phyloP scores from a whole-genome alignment of 2,329 filamentous ascomycete genomes.

The Colletotrichum costaricense region DNA sequence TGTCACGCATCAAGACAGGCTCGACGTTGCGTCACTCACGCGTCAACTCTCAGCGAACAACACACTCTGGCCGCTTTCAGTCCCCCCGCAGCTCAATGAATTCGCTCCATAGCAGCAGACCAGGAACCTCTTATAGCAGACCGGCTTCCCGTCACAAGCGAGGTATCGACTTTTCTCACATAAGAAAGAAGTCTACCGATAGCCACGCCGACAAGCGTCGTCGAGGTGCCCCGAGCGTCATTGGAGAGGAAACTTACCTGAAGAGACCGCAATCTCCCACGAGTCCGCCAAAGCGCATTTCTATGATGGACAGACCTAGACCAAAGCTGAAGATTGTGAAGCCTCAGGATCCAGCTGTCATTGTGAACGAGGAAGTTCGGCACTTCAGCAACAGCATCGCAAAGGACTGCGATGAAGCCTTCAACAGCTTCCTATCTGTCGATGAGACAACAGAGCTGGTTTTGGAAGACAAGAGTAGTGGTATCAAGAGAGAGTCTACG shows the following conservation, averaged over 20 bases:
- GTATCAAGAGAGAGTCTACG: conserved; percentile 48
- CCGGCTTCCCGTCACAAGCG: conserved; percentile 60
- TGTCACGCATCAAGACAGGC: conserved; percentile 48
- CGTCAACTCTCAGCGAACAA: conserved; percentile 47
- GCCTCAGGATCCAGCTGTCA: conserved; percentile 36
- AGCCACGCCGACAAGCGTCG: conserved; percentile 31
- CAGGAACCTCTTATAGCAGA: conserved; percentile 55
- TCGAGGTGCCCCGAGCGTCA: neutral
- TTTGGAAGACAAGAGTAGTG: conserved; percentile 46
- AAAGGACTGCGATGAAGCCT: conserved; percentile 88
- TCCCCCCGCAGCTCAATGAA: conserved; percentile 56
- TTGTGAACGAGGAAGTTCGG: conserved; percentile 79
- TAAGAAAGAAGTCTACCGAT: conserved; percentile 50
- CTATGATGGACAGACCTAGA: conserved; percentile 33
- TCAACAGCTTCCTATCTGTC: conserved; percentile 73
- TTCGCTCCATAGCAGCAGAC: conserved; percentile 61
- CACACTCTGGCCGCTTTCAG: conserved; percentile 43
- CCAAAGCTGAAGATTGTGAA: conserved; percentile 41
- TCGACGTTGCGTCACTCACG: conserved; percentile 42
- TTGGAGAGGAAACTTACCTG: neutral
- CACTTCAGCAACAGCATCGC: conserved; percentile 88
- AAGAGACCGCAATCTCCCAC: conserved; percentile 14
- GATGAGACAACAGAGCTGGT: conserved; percentile 45
- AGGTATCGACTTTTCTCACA: conserved; percentile 65
- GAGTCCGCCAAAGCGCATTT: conserved; percentile 18